Evolutionary conservation across 371 early-diverging fungal genomes (phyloP).

Genomic region (Dinochytrium kinnereticum): DNA sequence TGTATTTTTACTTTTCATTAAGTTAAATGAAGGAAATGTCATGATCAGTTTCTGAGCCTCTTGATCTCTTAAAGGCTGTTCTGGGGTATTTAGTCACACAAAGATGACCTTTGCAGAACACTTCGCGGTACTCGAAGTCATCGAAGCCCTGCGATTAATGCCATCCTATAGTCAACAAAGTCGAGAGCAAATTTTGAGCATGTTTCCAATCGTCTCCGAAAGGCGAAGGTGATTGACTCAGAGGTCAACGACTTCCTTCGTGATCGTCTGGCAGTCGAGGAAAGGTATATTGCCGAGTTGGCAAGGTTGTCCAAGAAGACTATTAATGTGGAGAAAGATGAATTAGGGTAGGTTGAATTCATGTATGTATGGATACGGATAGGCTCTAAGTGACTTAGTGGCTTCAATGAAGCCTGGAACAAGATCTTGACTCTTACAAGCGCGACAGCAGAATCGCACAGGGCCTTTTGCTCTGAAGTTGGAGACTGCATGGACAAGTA

Average conservation of each 20-base stretch:
- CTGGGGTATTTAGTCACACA: no score
- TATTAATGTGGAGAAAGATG: slow-evolving; percentile 29
- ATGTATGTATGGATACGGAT: neutral
- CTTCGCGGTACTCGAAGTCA: neutral
- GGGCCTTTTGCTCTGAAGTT: slow-evolving; percentile 29
- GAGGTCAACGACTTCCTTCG: slow-evolving; percentile 45
- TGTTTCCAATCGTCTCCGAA: slow-evolving; percentile 35
- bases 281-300: slow-evolving; percentile 42
- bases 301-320: slow-evolving; percentile 36
- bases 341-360: slow-evolving; percentile 34
- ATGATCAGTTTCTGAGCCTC: no score
- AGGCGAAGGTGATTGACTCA: slow-evolving; percentile 35
- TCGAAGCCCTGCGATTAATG: neutral
- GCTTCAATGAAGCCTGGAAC: slow-evolving; percentile 42
- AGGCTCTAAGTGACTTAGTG: slow-evolving; percentile 18
- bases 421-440: slow-evolving; percentile 28
- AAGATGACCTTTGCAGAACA: neutral
- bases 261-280: slow-evolving; percentile 45
- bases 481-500: slow-evolving; percentile 29
- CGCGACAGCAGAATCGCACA: slow-evolving; percentile 35
- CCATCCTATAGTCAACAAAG: slow-evolving; percentile 7
- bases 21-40: no score
- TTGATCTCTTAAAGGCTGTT: no score
- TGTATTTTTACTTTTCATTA: no score
- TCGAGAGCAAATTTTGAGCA: slow-evolving; percentile 43